These are phyloP conservation scores for Tetrahymena thermophila DNA, from an alignment of 73 alveolate species.

Conservation along the genomic window DNA sequence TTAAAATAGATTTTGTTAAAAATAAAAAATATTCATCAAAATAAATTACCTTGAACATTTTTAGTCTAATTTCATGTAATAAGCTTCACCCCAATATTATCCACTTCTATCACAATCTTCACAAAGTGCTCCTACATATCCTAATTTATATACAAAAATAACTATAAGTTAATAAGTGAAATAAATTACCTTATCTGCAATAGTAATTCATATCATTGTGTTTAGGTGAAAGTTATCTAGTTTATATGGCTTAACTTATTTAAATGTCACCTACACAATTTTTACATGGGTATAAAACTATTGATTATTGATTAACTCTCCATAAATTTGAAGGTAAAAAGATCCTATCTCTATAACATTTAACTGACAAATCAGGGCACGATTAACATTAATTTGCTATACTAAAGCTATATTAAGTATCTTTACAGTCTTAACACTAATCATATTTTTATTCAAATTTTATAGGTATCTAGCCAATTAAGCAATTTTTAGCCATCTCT, in stretches of 20 bases:
- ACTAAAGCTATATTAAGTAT: too few relatives aligned
- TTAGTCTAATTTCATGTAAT: not conserved
- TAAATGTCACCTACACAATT: not conserved
- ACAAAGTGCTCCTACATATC: not conserved
- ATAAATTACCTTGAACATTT: not conserved
- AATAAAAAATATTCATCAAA: not conserved
- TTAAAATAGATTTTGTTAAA: too few relatives aligned
- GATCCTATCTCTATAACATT: not conserved
- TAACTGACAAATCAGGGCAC: not conserved
- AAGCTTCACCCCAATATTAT: not conserved
- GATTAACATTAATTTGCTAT: not conserved
- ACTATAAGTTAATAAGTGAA: too few relatives aligned
- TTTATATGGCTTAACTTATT: not conserved
- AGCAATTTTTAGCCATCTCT: not conserved
- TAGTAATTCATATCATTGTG: not conserved
- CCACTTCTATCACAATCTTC: not conserved
- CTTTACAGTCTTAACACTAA: not conserved
- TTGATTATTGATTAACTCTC: not conserved
- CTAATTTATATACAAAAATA: not conserved
- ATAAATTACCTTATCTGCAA: not conserved
- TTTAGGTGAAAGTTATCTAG: not conserved
- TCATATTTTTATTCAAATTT: not conserved
- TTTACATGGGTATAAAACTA: not conserved
- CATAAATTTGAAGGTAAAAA: not conserved
- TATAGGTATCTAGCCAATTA: not conserved